Base-by-base conservation (phyloP, 1,284 basidiomycete species). In the Bjerkandera adusta region DNA sequence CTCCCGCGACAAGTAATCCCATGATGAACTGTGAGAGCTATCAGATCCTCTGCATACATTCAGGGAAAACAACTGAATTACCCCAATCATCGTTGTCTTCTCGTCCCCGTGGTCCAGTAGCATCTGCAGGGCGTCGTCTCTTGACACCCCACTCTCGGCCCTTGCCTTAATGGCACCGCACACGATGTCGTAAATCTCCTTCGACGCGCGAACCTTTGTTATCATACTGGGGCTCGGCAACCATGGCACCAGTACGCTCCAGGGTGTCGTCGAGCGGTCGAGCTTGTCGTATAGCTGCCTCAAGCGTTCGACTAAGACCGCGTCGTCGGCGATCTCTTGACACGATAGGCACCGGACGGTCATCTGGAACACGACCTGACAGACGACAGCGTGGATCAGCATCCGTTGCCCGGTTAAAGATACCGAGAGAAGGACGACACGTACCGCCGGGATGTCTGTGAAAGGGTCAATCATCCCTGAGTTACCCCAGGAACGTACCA, bases 1-100 rank as follows among this genome's bases (percentile, higher is more conserved):
- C 80, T 15, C 85, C 85, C 25, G 85, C 85, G 47, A 85, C 81
- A 45, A 88, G 69, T 7, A 88, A 67, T 26, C 85, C 85, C 81
- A 88, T 86, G 45, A 86, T 83, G 62, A 88, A 88, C 84, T 88
- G 57, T 50, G 57, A 45, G 57, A 48, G 37, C 24, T 22, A 47
- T 46, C 37, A 45, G 48, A 46, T 22, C 50, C 12, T 38, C n/a
- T n/a, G 39, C 32, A 16, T 36, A 33, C 38, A 40, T 27, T 47
- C 34, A 25, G 15, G 18, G 44, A 43, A 51, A 54, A 48, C 40
- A 45, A 41, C 36, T 36, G 55, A 52, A 33, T 63, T 62, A 86
- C 85, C 50, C 85, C 85, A 39, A 88, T 75, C 48, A 88, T 73
- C 34, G 82, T 72, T 45, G 80, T 61, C 50, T 72, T 76, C 53